Evolutionary conservation across 2,329 filamentous ascomycete genomes (phyloP), one percentile per base, ranked within the genome.

Genomic region (Gliomastix tumulicola): DNA sequence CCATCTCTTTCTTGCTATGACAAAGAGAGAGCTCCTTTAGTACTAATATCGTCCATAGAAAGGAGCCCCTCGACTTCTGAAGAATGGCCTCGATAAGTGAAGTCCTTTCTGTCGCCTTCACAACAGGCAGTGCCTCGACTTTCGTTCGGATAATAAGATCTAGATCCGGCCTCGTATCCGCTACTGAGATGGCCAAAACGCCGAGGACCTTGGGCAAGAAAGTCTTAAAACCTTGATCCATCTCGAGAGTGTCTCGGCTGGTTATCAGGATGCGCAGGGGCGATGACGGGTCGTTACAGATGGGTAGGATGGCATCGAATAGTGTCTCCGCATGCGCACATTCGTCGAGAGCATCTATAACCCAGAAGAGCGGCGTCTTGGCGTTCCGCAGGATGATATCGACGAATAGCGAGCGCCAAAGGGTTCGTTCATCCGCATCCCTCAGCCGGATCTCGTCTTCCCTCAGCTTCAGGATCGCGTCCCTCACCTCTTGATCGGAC

Each of bases 11-110:
- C 34, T 42, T 42, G 30, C 47, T 55, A 42, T 57, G 46, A 20
- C 47, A 52, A 11, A 38, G 38, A 7, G 32, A 10, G 3, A 61
- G 45, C 37, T 59, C 52, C 12, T 55, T 43, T 4, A 63, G 46
- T 2, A 61, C 54, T 23, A 62, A 36, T 11, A 41, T 44, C 10
- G 50, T 55, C 59, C 58, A 64, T 19, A 62, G 41, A 38, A 65
- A 62, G 15, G 49, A 60, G 3, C 55, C 57, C 21, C 47, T 48
- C 7, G 60, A 57, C 34, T 59, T 63, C 13, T 48, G 38, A 16
- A 63, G 34, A 11, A 65, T 57, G 11, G 6, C 15, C 19, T 34
- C 19, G n/a, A n/a, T n/a, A n/a, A n/a, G n/a, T n/a, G n/a, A n/a
- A n/a, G n/a, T n/a, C n/a, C n/a, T n/a, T n/a, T n/a, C n/a, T n/a